phyloP scores from a whole-genome alignment of 1,284 basidiomycete species.

The Trichosporon coremiiforme region DNA sequence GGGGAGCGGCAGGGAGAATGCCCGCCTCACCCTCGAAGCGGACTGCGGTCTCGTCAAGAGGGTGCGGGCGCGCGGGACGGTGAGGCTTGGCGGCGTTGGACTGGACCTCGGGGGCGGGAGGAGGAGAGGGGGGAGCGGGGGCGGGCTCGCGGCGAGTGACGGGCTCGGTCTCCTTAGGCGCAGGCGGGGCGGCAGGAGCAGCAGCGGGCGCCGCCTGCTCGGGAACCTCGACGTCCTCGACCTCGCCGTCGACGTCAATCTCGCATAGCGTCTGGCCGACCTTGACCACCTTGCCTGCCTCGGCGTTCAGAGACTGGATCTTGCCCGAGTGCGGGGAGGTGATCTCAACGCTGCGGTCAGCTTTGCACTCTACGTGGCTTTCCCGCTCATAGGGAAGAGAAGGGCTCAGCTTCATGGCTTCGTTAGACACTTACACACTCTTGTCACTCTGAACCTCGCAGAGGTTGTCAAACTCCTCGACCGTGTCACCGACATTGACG shows the following conservation, averaged over 20 bases:
- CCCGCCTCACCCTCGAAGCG: slow-evolving; percentile 47
- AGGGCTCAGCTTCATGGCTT: no score
- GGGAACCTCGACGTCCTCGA: slow-evolving; percentile 23
- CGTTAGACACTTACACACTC: slow-evolving; percentile 45
- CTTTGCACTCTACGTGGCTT: no score
- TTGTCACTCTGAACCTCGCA: slow-evolving; percentile 96
- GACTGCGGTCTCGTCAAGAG: slow-evolving; percentile 33
- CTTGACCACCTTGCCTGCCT: slow-evolving; percentile 81
- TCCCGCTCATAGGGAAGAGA: no score
- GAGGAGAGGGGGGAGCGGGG: not conserved
- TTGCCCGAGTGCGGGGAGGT: slow-evolving; percentile 84
- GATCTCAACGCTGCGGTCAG: slow-evolving; percentile 74
- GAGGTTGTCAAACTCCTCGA: slow-evolving; percentile 80
- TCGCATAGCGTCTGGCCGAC: slow-evolving; percentile 81
- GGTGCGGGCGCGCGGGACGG: slow-evolving; percentile 29
- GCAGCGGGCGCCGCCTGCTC: slow-evolving; percentile 11
- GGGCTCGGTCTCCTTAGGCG: slow-evolving; percentile 5
- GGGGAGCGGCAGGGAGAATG: slow-evolving; percentile 40
- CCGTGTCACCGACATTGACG: slow-evolving; percentile 64
- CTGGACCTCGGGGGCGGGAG: slow-evolving; percentile 2
- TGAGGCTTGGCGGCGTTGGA: slow-evolving; percentile 18
- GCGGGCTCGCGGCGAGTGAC: slow-evolving; percentile 1
- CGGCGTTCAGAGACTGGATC: slow-evolving; percentile 70
- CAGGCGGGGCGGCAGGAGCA: not conserved
- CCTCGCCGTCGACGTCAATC: slow-evolving; percentile 62